These are phyloP conservation scores for Xylaria longipes DNA, from an alignment of 495 filamentous ascomycete species.

Conservation along the genomic window DNA sequence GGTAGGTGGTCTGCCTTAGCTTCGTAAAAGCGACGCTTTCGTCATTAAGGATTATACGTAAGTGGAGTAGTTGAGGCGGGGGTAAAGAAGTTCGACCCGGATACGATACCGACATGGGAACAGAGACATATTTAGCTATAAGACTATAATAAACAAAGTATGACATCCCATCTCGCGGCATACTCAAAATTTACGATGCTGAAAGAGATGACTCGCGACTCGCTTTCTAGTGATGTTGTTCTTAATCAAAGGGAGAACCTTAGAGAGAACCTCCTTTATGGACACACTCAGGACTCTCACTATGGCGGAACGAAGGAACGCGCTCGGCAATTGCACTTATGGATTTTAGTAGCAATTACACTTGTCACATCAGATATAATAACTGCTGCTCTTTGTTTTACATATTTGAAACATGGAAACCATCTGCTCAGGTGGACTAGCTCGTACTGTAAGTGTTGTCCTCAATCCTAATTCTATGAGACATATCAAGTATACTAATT, in stretches of 20 bases:
- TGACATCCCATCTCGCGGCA: not conserved
- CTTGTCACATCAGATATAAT: not conserved
- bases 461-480: not conserved
- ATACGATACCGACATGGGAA: not conserved
- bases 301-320: too few relatives aligned
- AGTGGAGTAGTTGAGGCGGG: not conserved
- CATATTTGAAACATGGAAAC: not conserved
- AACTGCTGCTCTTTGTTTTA: not conserved
- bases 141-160: not conserved
- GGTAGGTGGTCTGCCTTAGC: not conserved
- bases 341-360: not conserved
- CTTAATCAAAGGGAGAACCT: not conserved
- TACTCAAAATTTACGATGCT: not conserved
- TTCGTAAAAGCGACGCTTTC: not conserved
- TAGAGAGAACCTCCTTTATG: not conserved
- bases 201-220: not conserved
- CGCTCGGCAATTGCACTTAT: not conserved
- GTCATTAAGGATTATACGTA: not conserved
- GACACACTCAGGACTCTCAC: not conserved
- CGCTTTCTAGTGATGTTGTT: not conserved
- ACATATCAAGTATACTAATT: not conserved
- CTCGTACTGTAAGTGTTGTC: not conserved
- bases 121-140: not conserved
- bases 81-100: not conserved
- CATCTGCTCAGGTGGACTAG: not conserved